A percentile compares a stretch with the other conserved stretches of the same genome.
Conservation (phyloP, 768 basidiomycete species). For the Cystobasidium onofrii region DNA sequence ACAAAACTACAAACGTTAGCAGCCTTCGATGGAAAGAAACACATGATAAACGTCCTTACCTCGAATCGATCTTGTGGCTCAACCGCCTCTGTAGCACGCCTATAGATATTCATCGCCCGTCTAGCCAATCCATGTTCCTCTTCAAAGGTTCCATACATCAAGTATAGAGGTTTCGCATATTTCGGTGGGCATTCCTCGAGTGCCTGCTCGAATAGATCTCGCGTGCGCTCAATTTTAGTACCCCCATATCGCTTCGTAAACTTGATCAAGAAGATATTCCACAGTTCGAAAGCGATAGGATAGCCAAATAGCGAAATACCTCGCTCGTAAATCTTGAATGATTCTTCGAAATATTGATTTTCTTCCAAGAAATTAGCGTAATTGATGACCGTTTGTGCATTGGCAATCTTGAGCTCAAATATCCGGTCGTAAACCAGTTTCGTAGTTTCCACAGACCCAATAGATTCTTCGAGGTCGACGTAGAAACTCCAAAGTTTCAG, state of each 20-base stretch:
- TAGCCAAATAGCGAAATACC: slow-evolving; percentile 96
- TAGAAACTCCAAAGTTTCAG: slow-evolving; percentile 99
- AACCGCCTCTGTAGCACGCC: slow-evolving; percentile 79
- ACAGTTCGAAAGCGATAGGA: slow-evolving; percentile 95
- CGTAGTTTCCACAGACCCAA: slow-evolving; percentile 82
- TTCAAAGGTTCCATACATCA: slow-evolving; percentile 92
- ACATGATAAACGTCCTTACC: slow-evolving; percentile 50
- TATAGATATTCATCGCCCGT: slow-evolving; percentile 89
- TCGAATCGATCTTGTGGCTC: slow-evolving; percentile 89
- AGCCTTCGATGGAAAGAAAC: not conserved
- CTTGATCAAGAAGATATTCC: slow-evolving; percentile 97
- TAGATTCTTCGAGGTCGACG: slow-evolving; percentile 92
- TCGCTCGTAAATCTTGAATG: slow-evolving; percentile 96
- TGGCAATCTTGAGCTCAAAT: slow-evolving; percentile 89
- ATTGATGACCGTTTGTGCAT: slow-evolving; percentile 89
- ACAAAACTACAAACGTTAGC: no score
- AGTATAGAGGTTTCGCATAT: slow-evolving; percentile 84
- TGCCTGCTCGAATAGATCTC: slow-evolving; percentile 96
- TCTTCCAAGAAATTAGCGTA: slow-evolving; percentile 95
- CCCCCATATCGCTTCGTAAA: slow-evolving; percentile 96
- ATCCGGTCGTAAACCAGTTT: slow-evolving; percentile 95
- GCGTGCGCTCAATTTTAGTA: slow-evolving; percentile 83
- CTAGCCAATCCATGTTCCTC: slow-evolving; percentile 93
- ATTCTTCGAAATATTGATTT: slow-evolving; percentile 96
- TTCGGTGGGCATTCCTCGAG: slow-evolving; percentile 92